Conservation (phyloP, 2,329 filamentous ascomycete species). For the Fusarium virguliforme region DNA sequence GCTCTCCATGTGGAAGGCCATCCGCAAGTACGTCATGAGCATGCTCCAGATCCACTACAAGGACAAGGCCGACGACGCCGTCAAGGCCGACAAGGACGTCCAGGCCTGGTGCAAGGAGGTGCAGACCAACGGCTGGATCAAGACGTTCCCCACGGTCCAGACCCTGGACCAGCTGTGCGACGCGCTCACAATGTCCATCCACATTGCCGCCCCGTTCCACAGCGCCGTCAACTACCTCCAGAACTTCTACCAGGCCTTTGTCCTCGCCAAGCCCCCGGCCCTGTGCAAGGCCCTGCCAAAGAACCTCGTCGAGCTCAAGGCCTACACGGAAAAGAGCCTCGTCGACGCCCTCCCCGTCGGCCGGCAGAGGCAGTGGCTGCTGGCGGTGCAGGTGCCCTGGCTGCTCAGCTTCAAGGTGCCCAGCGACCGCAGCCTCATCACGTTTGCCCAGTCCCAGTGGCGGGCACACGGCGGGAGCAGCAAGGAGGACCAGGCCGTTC, state of each 20-base stretch:
- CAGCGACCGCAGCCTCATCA: conserved; percentile 59
- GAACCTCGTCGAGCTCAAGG: conserved; percentile 51
- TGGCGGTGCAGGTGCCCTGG: conserved; percentile 63
- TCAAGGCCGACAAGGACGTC: conserved; percentile 54
- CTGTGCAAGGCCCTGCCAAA: conserved; percentile 56
- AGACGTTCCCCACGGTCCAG: conserved; percentile 61
- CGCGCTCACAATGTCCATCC: conserved; percentile 67
- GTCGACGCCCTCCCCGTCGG: conserved; percentile 61
- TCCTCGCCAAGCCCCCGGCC: conserved; percentile 61
- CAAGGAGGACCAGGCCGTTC: conserved; percentile 39
- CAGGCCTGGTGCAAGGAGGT: conserved; percentile 61
- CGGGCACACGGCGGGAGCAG: conserved; percentile 48
- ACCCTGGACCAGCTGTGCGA: conserved; percentile 62
- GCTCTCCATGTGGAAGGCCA: conserved; percentile 60
- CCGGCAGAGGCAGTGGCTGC: conserved; percentile 61
- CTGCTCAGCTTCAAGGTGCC: conserved; percentile 63
- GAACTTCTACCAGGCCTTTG: conserved; percentile 66
- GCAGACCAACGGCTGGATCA: conserved; percentile 58
- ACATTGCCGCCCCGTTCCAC: conserved; percentile 67
- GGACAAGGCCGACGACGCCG: conserved; percentile 52
- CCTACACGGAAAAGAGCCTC: conserved; percentile 53
- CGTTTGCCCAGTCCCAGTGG: conserved; percentile 60
- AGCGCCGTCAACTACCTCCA: conserved; percentile 68
- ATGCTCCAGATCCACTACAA: conserved; percentile 57
- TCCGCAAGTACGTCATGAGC: conserved; percentile 60